Evolutionary conservation across 2,329 filamentous ascomycete species (phyloP), one percentile per base, ranked within the genome.

Genomic region (Botrytis elliptica): DNA sequence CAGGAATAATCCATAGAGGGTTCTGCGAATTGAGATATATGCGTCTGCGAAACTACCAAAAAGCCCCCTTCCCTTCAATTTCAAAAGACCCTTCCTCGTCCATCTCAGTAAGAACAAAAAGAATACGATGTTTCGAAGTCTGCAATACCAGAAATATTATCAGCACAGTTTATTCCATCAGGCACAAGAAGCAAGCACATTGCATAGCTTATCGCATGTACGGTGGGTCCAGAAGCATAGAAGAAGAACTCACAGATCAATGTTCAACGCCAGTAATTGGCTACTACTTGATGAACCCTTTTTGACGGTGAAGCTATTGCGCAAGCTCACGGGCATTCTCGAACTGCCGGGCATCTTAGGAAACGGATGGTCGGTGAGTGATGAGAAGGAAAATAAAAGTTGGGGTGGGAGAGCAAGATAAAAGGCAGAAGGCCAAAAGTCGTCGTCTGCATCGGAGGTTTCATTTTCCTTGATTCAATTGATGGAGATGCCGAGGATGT

Each of bases 1-100:
- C 65, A 99, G 88, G 85, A 99, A 96, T 81, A 94, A 88, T 75
- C 93, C 93, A 83, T 97, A 99, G 69, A 92, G 86, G 75, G 90
- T 88, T 76, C 93, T 90, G 76, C 92, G 92, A 75, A 91, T 81
- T 76, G 90, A 88, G 76, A 86, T 85, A 85, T 96, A 98, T 76
- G 93, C 84, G 83, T 95, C 91, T 80, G 89, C 85, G 75, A 94
- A 80, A 74, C 93, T 93, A 76, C 95, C 95, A 81, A 97, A 84
- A 79, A 96, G 83, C 77, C 96, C 96, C 81, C 96, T 94, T 78
- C 96, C 96, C 80, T 93, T 93, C 78, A 98, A 87, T 81, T 96
- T 93, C 85, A 94, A 92, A 82, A 93, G 92, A 42, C 89, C 88
- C 80, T 92, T 93, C 77, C 94, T 93, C 46, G 92, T 89, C 86